Conservation (phyloP, 2,329 filamentous ascomycete species). For the Penicillium hordei region DNA sequence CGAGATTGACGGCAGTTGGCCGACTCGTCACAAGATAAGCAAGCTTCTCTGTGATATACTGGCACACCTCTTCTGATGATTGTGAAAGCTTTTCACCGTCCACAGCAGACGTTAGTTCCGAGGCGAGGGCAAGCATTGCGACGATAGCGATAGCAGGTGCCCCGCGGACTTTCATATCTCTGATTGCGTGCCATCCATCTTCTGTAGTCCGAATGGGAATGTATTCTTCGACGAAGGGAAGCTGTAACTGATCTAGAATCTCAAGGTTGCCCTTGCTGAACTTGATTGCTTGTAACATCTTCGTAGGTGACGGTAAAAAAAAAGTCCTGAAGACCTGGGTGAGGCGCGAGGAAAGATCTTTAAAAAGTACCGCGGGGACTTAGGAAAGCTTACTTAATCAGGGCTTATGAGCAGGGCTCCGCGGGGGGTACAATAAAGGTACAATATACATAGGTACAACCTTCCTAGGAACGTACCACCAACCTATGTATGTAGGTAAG, state of each 20-base stretch:
- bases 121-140: constrained; percentile 82
- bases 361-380: not conserved
- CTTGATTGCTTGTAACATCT: constrained; percentile 62
- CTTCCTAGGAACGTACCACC: not conserved
- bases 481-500: not conserved
- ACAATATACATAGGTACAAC: not conserved
- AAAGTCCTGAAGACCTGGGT: not conserved
- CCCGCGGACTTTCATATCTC: constrained; percentile 65
- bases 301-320: constrained; percentile 20
- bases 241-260: constrained; percentile 63
- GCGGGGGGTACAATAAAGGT: not conserved
- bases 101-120: constrained; percentile 65
- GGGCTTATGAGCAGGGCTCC: not conserved
- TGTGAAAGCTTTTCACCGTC: constrained; percentile 43
- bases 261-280: constrained; percentile 57
- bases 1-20: constrained; percentile 91
- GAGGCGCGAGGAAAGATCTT: not conserved
- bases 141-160: constrained; percentile 97
- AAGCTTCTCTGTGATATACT: constrained; percentile 72
- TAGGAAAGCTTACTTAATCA: constrained; percentile 4
- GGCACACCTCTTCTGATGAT: constrained; percentile 60
- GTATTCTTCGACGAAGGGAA: constrained; percentile 61
- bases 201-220: constrained; percentile 54
- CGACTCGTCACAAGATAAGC: constrained; percentile 86
- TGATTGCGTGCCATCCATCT: constrained; percentile 66